Conservation (phyloP, 2,329 filamentous ascomycete species). For the Fusarium virguliforme region DNA sequence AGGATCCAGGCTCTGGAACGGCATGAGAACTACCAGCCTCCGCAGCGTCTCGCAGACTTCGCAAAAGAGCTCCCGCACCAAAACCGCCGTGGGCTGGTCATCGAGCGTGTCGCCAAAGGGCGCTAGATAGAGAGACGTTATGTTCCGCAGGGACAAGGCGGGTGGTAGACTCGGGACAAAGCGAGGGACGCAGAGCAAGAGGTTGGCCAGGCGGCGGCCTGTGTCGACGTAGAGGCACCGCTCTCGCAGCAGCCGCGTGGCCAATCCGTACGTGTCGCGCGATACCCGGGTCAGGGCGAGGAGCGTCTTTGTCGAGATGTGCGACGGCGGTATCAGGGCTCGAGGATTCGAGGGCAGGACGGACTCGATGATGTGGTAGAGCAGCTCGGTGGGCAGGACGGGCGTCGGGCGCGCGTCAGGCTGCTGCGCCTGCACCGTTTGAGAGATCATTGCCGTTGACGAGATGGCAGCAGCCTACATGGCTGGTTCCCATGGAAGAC, state of each 20-base stretch:
- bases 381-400: conserved; percentile 55
- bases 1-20: conserved; percentile 61
- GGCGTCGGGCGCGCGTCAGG: conserved; percentile 8
- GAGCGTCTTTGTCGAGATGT: conserved; percentile 62
- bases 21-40: conserved; percentile 65
- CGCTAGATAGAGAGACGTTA: conserved; percentile 61
- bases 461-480: conserved; percentile 16
- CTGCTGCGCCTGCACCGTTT: conserved; percentile 9
- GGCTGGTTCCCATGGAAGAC: conserved; percentile 8
- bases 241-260: conserved; percentile 61
- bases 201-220: conserved; percentile 53
- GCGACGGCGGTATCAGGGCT: conserved; percentile 56
- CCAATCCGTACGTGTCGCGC: conserved; percentile 59
- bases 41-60: conserved; percentile 59
- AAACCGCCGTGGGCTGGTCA: conserved; percentile 59
- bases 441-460: conserved; percentile 29
- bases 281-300: conserved; percentile 63
- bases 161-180: conserved; percentile 52
- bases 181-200: conserved; percentile 57
- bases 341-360: conserved; percentile 54
- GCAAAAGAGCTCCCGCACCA: conserved; percentile 62
- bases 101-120: conserved; percentile 58
- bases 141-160: conserved; percentile 51
- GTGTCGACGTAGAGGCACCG: conserved; percentile 64
- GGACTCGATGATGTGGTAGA: conserved; percentile 56